phyloP scores from a whole-genome alignment of 768 basidiomycete species.

The Mycena kentingensis region DNA sequence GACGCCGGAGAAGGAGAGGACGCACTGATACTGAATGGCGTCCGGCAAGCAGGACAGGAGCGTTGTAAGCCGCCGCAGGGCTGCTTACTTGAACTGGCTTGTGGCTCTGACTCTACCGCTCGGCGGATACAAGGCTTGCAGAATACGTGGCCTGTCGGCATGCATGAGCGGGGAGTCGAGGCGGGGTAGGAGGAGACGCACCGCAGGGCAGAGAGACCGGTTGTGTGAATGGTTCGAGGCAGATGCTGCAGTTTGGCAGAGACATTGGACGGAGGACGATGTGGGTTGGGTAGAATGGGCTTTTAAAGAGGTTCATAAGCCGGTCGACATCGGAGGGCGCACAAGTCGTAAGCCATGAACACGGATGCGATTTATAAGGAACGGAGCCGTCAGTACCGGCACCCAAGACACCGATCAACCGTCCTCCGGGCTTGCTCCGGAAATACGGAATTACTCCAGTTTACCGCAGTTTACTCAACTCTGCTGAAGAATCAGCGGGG shows the following conservation, averaged over 20 bases:
- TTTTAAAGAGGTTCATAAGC: too few species aligned
- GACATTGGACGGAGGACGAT: neutral
- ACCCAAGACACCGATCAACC: too few species aligned
- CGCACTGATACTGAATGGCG: slow-evolving; percentile 56
- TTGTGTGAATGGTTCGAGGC: slow-evolving; percentile 52
- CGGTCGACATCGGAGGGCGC: too few species aligned
- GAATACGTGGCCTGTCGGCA: slow-evolving; percentile 63
- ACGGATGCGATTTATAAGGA: too few species aligned
- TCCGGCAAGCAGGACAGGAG: slow-evolving; percentile 60
- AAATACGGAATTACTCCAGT: too few species aligned
- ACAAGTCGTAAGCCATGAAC: too few species aligned
- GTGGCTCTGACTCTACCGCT: slow-evolving; percentile 39
- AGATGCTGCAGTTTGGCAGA: slow-evolving; percentile 63
- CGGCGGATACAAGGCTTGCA: slow-evolving; percentile 61
- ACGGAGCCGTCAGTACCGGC: too few species aligned
- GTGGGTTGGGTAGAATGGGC: too few species aligned
- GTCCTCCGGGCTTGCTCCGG: too few species aligned
- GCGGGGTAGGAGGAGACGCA: slow-evolving; percentile 32
- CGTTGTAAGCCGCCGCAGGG: slow-evolving; percentile 33
- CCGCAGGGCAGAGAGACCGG: slow-evolving; percentile 69
- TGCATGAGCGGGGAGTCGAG: neutral
- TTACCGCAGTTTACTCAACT: too few species aligned
- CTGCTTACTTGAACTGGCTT: neutral
- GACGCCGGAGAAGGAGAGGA: slow-evolving; percentile 13
- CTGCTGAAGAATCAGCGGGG: too few species aligned